These are phyloP conservation scores for Staphylotrichum longicolle DNA, from an alignment of 495 filamentous ascomycete genomes.

Conservation along the genomic window DNA sequence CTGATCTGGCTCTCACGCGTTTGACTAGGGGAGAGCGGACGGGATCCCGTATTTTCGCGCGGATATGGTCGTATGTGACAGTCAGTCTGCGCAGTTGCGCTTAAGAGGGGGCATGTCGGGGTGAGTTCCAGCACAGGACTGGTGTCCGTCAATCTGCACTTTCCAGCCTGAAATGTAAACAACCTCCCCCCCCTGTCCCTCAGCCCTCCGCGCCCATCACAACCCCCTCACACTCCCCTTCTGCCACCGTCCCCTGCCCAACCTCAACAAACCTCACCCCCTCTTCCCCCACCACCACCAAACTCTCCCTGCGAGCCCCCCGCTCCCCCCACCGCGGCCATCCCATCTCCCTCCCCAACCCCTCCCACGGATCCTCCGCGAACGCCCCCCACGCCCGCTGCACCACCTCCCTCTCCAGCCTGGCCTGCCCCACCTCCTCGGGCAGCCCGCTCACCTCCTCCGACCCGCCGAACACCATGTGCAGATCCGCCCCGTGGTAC, in stretches of 20 bases:
- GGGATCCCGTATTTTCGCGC: too few species aligned
- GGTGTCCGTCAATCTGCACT: too few species aligned
- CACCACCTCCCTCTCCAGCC: slow-evolving; percentile 34
- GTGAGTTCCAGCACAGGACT: too few species aligned
- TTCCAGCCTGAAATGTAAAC: too few species aligned
- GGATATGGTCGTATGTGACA: too few species aligned
- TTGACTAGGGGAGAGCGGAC: not conserved
- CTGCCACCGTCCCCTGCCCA: too few species aligned
- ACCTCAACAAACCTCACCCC: too few species aligned
- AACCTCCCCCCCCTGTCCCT: too few species aligned
- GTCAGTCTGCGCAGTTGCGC: too few species aligned
- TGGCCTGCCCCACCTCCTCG: slow-evolving; percentile 29
- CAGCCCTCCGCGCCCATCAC: too few species aligned
- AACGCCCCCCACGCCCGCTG: slow-evolving; percentile 47
- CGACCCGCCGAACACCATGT: slow-evolving; percentile 48
- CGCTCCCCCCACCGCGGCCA: slow-evolving; percentile 11
- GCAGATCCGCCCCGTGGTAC: slow-evolving; percentile 51
- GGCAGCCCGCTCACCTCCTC: slow-evolving; percentile 40
- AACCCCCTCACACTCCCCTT: too few species aligned
- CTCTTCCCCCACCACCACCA: not conserved
- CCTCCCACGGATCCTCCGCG: slow-evolving; percentile 21
- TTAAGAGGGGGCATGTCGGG: too few species aligned
- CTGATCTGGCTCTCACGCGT: slow-evolving; percentile 23
- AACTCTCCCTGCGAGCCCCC: not conserved
- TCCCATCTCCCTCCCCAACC: slow-evolving; percentile 10